These are phyloP conservation scores for Botrytis galanthina DNA, from an alignment of 2,329 filamentous ascomycete species.

Conservation along the genomic window DNA sequence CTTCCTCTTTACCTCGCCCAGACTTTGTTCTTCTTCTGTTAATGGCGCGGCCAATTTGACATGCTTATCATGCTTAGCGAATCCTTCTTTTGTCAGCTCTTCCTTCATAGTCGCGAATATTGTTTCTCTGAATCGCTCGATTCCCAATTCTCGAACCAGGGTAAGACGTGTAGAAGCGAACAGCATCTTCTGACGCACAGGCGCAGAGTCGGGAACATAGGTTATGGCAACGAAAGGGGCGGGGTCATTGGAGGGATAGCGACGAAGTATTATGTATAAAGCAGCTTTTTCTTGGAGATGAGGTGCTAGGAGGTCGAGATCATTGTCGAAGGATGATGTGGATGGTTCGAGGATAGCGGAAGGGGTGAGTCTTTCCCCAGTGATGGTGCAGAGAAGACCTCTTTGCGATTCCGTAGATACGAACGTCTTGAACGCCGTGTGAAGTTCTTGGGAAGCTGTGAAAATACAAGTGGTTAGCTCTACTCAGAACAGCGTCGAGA, in stretches of 20 bases:
- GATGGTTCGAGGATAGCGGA: constrained; percentile 53
- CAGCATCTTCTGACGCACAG: constrained; percentile 82
- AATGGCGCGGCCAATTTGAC: constrained; percentile 63
- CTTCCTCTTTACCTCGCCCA: constrained; percentile 70
- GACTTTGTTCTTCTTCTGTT: constrained; percentile 72
- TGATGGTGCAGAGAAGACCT: constrained; percentile 69
- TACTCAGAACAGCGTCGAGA: constrained; percentile 1
- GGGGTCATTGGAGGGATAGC: constrained; percentile 53
- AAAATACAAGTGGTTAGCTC: constrained; percentile 4
- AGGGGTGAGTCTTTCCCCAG: constrained; percentile 65
- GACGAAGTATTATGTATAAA: constrained; percentile 72
- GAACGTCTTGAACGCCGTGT: constrained; percentile 68
- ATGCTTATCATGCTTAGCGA: constrained; percentile 70
- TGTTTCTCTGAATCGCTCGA: constrained; percentile 74
- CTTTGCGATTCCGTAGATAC: constrained; percentile 61
- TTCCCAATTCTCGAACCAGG: constrained; percentile 71
- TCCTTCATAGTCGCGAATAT: constrained; percentile 68
- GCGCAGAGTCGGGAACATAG: constrained; percentile 75
- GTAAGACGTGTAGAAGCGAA: constrained; percentile 77
- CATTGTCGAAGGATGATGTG: constrained; percentile 57
- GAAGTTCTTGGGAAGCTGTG: constrained; percentile 73
- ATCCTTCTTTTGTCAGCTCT: constrained; percentile 68
- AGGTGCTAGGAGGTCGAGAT: constrained; percentile 60
- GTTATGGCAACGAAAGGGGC: constrained; percentile 64
- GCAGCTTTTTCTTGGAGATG: constrained; percentile 66